phyloP scores from a whole-genome alignment of 176 grass and related monocot genomes.

The Aegilops longissima region DNA sequence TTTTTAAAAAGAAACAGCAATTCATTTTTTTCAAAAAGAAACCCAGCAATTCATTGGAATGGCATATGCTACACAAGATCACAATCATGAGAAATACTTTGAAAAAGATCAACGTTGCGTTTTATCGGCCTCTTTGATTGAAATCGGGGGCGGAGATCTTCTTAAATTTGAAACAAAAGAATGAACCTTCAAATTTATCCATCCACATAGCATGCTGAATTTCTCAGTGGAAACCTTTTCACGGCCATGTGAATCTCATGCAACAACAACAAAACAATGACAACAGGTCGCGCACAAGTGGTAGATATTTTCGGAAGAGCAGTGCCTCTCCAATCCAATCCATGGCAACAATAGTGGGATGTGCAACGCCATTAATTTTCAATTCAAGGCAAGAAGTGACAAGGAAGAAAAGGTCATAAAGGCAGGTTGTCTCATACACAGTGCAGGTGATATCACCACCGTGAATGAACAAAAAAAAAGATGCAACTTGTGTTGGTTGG shows the following conservation, averaged over 20 bases:
- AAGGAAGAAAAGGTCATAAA: not conserved
- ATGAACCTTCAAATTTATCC: not conserved
- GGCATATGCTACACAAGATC: not conserved
- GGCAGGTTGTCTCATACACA: not conserved
- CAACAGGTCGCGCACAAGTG: not conserved
- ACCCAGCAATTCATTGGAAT: too few relatives aligned
- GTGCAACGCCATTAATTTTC: not conserved
- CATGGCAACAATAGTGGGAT: not conserved
- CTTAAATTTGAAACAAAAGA: not conserved
- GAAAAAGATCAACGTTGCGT: too few relatives aligned
- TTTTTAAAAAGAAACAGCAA: not conserved
- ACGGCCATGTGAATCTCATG: not conserved
- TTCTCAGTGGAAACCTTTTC: not conserved
- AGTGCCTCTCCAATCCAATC: not conserved
- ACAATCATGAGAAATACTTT: not conserved
- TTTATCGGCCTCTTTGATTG: too few relatives aligned
- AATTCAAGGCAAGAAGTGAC: not conserved
- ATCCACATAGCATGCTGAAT: not conserved
- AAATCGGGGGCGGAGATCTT: too few relatives aligned
- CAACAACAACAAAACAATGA: too few relatives aligned
- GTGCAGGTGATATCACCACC: not conserved
- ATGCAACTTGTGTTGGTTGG: not conserved
- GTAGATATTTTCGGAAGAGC: not conserved
- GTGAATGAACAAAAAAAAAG: not conserved
- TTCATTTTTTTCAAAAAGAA: not conserved